phyloP scores from a whole-genome alignment of 2,329 filamentous ascomycete genomes.

The Fusarium musae region DNA sequence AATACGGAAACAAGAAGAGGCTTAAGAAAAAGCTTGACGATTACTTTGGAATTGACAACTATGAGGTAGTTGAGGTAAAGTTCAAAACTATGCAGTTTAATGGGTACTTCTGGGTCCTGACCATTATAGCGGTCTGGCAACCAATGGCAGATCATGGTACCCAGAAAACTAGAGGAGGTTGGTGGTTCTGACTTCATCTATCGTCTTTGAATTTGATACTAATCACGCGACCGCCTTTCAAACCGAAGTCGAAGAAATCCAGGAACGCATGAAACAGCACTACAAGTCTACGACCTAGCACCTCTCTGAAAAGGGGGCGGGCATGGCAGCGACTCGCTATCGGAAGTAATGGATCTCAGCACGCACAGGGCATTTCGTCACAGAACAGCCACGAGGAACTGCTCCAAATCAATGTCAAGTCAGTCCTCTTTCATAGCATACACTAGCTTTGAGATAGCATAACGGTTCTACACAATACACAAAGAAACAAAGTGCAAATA shows the following conservation, averaged over 20 bases:
- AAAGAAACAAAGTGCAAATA: neutral
- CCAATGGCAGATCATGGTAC: neutral
- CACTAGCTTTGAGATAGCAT: neutral
- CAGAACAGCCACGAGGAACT: neutral
- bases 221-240: neutral
- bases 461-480: neutral
- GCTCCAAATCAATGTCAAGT: neutral
- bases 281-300: neutral
- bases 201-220: neutral
- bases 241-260: neutral
- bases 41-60: neutral
- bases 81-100: neutral
- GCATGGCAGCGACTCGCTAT: neutral
- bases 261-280: neutral
- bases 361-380: neutral
- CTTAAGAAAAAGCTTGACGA: neutral
- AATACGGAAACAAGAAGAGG: neutral
- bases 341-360: rapidly evolving
- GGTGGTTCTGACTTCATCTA: neutral
- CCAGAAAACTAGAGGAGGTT: neutral
- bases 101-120: neutral
- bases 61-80: neutral
- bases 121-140: neutral
- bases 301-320: neutral
- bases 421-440: neutral